Base-by-base conservation (phyloP, 371 early-diverging fungal species). In the Mucor mucedo region DNA sequence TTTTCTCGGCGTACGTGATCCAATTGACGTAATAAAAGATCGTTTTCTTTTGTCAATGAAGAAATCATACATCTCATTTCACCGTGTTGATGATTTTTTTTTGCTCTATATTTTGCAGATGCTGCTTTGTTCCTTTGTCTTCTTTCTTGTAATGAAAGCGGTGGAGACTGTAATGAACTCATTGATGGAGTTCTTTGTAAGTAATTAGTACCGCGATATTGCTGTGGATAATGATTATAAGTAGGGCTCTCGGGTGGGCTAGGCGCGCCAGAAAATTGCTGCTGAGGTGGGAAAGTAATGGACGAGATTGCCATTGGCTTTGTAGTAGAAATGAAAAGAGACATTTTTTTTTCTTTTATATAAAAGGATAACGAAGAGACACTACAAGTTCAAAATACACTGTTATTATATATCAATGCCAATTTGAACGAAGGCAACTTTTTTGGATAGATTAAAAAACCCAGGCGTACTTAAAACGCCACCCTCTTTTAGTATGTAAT, bases 41-140 rank as follows among this genome's bases (percentile, higher is more conserved):
- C 78, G 62, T 84, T 85, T 68, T 87, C 82, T 33, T 84, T 80
- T 7, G 83, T 80, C 4, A 84, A 65, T 2, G 70, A 60, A 2
- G 67, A 49, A 49, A 87, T 86, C 53, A 77, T 65, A 0, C 65
- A 30, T 27, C 82, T 65, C 87, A 87, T 87, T 65, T 87, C 87
- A n/a, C 83, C 77, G 28, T 84, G 79, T 61, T 86, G 85, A 48
- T 80, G 74, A 52, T 87, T 86, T 64, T 87, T 87, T 64, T 86
- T 87, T 27, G 85, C 85, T 29, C 88, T 69, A 65, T 87, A 87
- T 65, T 87, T 87, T 10, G 88, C 88, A 2, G 88, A 87, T 2
- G 88, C 88, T 5, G 84, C 79, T 59, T 87, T 87, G 67, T 87
- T 87, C 7, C 88, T 71, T 9, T 86, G 82, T 2, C 87, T 78